These are phyloP conservation scores for Fraxinus greggii DNA, from an alignment of 305 asterid genomes.

Conservation along the genomic window DNA sequence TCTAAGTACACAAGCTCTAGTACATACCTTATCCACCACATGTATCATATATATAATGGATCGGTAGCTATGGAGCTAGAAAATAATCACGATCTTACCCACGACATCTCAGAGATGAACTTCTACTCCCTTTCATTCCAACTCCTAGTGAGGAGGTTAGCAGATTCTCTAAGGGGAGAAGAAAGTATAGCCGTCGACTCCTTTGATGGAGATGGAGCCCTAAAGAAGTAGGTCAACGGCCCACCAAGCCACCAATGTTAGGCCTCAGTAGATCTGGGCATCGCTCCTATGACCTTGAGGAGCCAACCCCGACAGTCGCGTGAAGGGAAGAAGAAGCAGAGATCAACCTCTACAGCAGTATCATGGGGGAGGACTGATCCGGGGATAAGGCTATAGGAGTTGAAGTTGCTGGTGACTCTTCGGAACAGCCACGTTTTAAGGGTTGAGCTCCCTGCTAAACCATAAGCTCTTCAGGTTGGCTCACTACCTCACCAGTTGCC, in stretches of 20 bases:
- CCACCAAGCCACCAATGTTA: neutral
- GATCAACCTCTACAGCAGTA: neutral
- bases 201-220: too few species aligned
- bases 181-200: neutral
- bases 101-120: neutral
- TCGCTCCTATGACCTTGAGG: too few species aligned
- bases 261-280: too few species aligned
- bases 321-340: neutral
- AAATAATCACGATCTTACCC: neutral
- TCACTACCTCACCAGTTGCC: neutral
- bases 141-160: neutral
- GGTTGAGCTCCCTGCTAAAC: neutral
- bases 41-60: neutral
- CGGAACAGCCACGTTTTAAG: too few species aligned
- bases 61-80: neutral
- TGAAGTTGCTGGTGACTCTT: neutral
- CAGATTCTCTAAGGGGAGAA: neutral
- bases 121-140: neutral
- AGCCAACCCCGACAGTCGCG: neutral
- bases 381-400: neutral
- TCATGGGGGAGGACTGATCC: neutral
- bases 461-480: neutral
- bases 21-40: neutral
- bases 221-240: neutral
- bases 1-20: neutral